Evolutionary conservation across 1,139 yeast genomes (phyloP).

Genomic region (Scheffersomyces illinoinensis): DNA sequence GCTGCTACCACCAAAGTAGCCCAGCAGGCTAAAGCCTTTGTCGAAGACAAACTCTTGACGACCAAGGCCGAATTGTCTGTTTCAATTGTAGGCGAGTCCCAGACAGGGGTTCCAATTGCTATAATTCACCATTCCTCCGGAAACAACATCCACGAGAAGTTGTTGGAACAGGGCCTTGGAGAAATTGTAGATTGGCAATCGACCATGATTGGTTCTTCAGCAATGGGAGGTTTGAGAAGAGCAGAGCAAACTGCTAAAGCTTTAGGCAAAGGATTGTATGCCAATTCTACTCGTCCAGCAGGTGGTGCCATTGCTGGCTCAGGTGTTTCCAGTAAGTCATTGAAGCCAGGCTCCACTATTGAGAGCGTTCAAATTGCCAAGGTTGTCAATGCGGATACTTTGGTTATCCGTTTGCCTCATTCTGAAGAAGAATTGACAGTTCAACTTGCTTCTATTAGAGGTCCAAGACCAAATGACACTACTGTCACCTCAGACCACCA

Average conservation of each 20-base stretch:
- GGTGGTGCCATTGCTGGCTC: slow-evolving; percentile 14
- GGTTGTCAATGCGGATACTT: slow-evolving; percentile 70
- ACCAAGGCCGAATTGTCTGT: slow-evolving; percentile 55
- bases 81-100: slow-evolving; percentile 59
- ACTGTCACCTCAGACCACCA: slow-evolving; percentile 43
- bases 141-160: slow-evolving; percentile 63
- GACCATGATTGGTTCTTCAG: slow-evolving; percentile 62
- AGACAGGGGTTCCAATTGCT: slow-evolving; percentile 64
- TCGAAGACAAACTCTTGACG: slow-evolving; percentile 67
- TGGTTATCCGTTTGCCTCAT: slow-evolving; percentile 48
- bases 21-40: slow-evolving; percentile 64
- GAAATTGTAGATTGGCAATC: slow-evolving; percentile 85
- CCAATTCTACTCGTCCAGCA: slow-evolving; percentile 28
- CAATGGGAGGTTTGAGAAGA: slow-evolving; percentile 61
- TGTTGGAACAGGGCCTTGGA: slow-evolving; percentile 70
- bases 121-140: slow-evolving; percentile 70
- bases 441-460: slow-evolving; percentile 72
- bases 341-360: slow-evolving; percentile 48
- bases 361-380: slow-evolving; percentile 57
- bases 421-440: slow-evolving; percentile 58
- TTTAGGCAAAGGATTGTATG: slow-evolving; percentile 64
- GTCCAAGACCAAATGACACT: slow-evolving; percentile 66
- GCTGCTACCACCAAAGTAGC: slow-evolving; percentile 49
- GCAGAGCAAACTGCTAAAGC: slow-evolving; percentile 71
- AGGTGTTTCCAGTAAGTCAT: slow-evolving; percentile 16